These are phyloP conservation scores for Didymella keratinophila DNA, from an alignment of 2,329 filamentous ascomycete genomes.

Conservation along the genomic window DNA sequence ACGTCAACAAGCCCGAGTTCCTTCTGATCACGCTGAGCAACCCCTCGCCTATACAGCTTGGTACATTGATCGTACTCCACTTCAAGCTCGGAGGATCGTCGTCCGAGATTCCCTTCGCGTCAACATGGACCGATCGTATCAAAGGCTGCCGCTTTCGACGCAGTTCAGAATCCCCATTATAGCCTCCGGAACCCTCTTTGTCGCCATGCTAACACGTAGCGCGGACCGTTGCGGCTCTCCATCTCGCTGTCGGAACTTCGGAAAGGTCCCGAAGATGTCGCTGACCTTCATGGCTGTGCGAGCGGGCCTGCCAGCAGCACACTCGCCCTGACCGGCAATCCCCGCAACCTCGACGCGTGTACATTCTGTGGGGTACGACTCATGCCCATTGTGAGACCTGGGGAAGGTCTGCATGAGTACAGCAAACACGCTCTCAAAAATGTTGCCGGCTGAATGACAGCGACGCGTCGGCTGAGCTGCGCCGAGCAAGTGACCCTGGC, in stretches of 20 bases:
- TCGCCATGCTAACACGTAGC: neutral
- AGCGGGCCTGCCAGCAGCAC: neutral
- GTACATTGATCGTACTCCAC: neutral
- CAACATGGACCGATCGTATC: neutral
- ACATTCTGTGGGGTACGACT: neutral
- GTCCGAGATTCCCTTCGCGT: neutral
- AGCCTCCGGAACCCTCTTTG: neutral
- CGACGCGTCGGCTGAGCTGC: conserved; percentile 3
- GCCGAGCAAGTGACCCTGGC: conserved; percentile 3
- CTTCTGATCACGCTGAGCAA: no score
- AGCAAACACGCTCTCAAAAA: neutral
- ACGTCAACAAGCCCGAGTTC: neutral
- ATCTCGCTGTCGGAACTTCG: neutral
- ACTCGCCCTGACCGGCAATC: neutral
- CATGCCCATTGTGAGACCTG: neutral
- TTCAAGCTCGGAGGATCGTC: neutral
- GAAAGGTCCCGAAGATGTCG: neutral
- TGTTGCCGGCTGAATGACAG: neutral
- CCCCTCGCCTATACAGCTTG: conserved; percentile 5
- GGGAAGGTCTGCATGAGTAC: neutral
- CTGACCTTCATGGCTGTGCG: neutral
- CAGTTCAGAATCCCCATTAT: neutral
- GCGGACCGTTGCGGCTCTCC: neutral
- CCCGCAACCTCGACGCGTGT: conserved; percentile 4
- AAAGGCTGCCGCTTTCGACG: no score